Conservation (phyloP, 2,329 filamentous ascomycete genomes). For the Dactylellina drechsleri region DNA sequence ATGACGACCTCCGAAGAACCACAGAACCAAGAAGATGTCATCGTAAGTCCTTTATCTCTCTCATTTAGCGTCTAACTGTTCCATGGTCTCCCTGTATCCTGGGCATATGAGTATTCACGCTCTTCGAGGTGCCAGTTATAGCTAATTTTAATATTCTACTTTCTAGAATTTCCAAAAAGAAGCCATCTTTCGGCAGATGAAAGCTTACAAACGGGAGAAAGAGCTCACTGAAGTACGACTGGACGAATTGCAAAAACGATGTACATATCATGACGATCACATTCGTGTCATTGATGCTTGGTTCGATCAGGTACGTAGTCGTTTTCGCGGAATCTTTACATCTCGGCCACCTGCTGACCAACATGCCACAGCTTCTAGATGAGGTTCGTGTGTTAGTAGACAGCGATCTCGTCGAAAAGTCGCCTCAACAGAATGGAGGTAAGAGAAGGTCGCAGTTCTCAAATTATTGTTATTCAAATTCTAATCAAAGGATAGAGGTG, state of each 20-base stretch:
- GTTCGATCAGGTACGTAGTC: conserved; percentile 80
- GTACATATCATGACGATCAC: conserved; percentile 89
- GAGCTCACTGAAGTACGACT: conserved; percentile 81
- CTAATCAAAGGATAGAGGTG: conserved; percentile 7
- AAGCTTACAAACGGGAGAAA: conserved; percentile 94
- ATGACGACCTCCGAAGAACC: conserved; percentile 58
- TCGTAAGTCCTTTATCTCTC: conserved; percentile 57
- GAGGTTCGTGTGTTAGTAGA: conserved; percentile 70
- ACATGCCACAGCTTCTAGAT: conserved; percentile 68
- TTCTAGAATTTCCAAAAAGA: conserved; percentile 89
- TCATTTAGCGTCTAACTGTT: background rate
- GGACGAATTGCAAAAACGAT: conserved; percentile 80
- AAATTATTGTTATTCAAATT: conserved; percentile 60
- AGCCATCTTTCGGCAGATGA: conserved; percentile 96
- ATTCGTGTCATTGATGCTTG: conserved; percentile 88
- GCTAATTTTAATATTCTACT: background rate
- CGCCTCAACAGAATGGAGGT: conserved; percentile 64
- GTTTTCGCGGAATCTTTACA: background rate
- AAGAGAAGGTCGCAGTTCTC: conserved; percentile 57
- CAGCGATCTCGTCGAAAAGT: conserved; percentile 64
- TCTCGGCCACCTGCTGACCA: background rate
- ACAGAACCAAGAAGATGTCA: conserved; percentile 59
- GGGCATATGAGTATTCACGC: no score
- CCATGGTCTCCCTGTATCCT: no score
- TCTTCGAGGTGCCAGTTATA: no score